Evolutionary conservation across 306 rosid genomes (phyloP).

Genomic region (Elaeagnus macrophylla): DNA sequence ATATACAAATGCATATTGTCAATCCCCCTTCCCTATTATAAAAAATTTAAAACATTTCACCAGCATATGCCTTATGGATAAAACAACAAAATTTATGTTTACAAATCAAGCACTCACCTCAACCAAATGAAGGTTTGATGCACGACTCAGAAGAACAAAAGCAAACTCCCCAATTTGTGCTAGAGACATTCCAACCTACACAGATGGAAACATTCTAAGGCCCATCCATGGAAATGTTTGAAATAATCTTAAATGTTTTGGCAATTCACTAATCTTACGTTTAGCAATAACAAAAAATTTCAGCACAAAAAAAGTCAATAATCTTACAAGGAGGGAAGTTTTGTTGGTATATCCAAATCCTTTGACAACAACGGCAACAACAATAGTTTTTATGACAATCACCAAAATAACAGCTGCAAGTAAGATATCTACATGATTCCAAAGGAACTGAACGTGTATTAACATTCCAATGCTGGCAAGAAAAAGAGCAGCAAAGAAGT

Average conservation of each 20-base stretch:
- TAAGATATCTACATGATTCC: conserved; percentile 93
- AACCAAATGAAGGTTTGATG: conserved; percentile 93
- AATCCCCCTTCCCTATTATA: no score
- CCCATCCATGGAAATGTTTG: conserved; percentile 35
- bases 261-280: no score
- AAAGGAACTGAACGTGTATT: conserved; percentile 92
- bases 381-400: conserved; percentile 66
- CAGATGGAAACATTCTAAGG: conserved; percentile 49
- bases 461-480: conserved; percentile 99
- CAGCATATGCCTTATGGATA: conserved; percentile 1
- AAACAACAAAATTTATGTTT: conserved; percentile 4
- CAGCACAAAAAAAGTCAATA: background rate
- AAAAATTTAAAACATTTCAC: background rate
- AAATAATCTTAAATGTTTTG: conserved; percentile 19
- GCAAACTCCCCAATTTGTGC: conserved; percentile 99
- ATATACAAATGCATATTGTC: no score
- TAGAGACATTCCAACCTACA: conserved; percentile 93
- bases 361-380: conserved; percentile 70
- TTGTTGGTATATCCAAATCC: conserved; percentile 90
- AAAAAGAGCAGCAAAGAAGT: conserved; percentile 89
- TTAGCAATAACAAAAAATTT: no score
- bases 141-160: conserved; percentile 96
- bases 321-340: conserved; percentile 88
- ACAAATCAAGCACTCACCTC: conserved; percentile 51
- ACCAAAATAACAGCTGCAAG: conserved; percentile 94